These are phyloP conservation scores for Psilocybe tampanensis DNA, from an alignment of 768 basidiomycete genomes.

Conservation along the genomic window DNA sequence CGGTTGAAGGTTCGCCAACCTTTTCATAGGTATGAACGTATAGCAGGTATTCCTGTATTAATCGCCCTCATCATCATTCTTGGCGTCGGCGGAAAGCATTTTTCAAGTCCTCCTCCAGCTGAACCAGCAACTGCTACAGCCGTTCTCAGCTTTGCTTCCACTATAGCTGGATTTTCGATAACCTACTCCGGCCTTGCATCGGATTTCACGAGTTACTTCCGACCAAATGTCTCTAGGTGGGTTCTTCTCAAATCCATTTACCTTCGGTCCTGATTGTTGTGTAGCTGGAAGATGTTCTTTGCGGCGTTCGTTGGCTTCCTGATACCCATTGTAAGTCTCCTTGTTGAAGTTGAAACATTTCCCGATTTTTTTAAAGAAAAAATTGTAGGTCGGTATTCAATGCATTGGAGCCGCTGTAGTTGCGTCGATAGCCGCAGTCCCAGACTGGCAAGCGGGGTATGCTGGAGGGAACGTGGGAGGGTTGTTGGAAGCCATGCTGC, in stretches of 20 bases:
- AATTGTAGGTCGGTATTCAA: constrained; percentile 42
- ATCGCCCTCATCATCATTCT: constrained; percentile 71
- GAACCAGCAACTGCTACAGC: constrained; percentile 54
- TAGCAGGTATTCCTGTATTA: constrained; percentile 80
- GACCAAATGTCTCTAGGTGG: constrained; percentile 58
- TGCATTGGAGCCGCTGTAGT: constrained; percentile 67
- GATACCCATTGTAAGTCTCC: constrained; percentile 49
- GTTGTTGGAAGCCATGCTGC: constrained; percentile 68
- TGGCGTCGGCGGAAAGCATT: constrained; percentile 74
- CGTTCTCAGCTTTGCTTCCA: constrained; percentile 68
- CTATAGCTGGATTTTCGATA: constrained; percentile 73
- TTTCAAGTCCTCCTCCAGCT: constrained; percentile 49
- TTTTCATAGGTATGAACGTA: constrained; percentile 58
- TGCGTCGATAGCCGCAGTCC: constrained; percentile 54
- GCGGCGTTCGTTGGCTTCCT: constrained; percentile 74
- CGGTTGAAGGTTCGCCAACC: neutral
- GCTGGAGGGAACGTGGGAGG: constrained; percentile 66
- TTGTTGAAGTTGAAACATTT: neutral
- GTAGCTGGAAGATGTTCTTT: constrained; percentile 62
- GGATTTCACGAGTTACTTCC: constrained; percentile 77
- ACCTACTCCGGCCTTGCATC: constrained; percentile 63
- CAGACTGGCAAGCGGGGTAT: constrained; percentile 64
- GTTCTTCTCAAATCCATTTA: neutral
- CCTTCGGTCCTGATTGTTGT: neutral
- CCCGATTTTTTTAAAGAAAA: neutral